Percentiles rank a stretch among this genome's conserved stretches.
Conservation (phyloP, 2,329 filamentous ascomycete genomes). For the Colletotrichum sp. region DNA sequence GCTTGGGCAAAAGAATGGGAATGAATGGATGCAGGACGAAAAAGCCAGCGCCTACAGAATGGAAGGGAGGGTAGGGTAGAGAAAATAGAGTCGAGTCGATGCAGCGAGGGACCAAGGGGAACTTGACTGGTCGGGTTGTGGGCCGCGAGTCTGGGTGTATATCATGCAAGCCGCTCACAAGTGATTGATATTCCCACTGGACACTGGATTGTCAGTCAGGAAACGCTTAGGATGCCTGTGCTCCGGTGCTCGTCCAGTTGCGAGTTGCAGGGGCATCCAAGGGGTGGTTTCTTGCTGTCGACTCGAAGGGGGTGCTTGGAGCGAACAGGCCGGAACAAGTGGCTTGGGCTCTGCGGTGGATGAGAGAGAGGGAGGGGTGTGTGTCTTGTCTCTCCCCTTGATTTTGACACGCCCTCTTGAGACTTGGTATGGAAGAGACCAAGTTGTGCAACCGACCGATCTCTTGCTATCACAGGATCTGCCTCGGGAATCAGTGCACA, state of each 20-base stretch:
- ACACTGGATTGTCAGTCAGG: constrained; percentile 5
- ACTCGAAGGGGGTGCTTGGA: constrained; percentile 12
- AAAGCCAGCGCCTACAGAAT: constrained; percentile 30
- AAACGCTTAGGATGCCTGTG: constrained; percentile 21
- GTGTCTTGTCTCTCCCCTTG: not conserved
- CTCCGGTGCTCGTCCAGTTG: constrained; percentile 17
- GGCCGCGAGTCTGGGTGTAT: constrained; percentile 22
- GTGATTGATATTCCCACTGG: constrained; percentile 18
- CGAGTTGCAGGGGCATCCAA: constrained; percentile 13
- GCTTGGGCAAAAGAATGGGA: constrained; percentile 18
- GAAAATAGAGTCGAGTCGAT: constrained; percentile 14
- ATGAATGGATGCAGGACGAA: constrained; percentile 30
- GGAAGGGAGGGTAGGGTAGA: constrained; percentile 20
- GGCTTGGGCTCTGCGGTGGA: constrained; percentile 15
- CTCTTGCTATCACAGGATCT: not conserved
- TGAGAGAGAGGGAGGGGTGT: not conserved
- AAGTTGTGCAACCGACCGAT: constrained; percentile 9
- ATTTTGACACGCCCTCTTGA: not conserved
- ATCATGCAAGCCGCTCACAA: constrained; percentile 24
- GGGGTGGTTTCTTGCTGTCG: not conserved
- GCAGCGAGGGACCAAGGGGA: constrained; percentile 12
- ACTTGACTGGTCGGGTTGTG: constrained; percentile 20
- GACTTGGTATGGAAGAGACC: not conserved
- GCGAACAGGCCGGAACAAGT: constrained; percentile 11
- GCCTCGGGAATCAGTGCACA: not conserved